Conservation (phyloP, 164 flowering plant species). For the Warburgia ugandensis region DNA sequence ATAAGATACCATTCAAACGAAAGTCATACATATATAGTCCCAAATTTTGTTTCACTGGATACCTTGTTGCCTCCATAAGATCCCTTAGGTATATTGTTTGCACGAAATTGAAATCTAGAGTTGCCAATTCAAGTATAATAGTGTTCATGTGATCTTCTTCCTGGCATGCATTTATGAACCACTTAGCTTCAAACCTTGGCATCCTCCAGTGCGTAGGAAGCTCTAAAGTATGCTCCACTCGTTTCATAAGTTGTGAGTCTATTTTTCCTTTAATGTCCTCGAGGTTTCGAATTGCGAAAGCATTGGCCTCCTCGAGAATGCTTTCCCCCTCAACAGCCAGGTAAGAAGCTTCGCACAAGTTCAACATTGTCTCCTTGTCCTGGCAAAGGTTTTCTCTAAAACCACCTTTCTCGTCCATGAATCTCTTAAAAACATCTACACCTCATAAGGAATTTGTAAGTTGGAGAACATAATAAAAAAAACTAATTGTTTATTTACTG, state of each 20-base stretch:
- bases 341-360: conserved; percentile 25
- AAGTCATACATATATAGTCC: no score
- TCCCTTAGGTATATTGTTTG: conserved; percentile 17
- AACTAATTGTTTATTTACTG: not conserved
- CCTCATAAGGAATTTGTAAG: not conserved
- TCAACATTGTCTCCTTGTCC: conserved; percentile 13
- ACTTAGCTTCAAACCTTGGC: conserved; percentile 17
- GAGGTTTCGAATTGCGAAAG: conserved; percentile 9
- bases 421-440: conserved; percentile 16
- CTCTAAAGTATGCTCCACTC: conserved; percentile 20
- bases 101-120: conserved; percentile 13
- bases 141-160: conserved; percentile 7
- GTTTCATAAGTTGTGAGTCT: not conserved
- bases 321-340: conserved; percentile 12
- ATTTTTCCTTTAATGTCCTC: not conserved
- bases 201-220: conserved; percentile 23
- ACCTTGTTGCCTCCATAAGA: conserved; percentile 10
- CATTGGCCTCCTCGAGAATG: conserved; percentile 12
- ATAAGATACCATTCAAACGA: no score
- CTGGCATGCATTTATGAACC: conserved; percentile 22
- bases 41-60: no score
- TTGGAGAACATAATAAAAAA: not conserved
- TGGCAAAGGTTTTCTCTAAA: conserved; percentile 1
- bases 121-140: conserved; percentile 16
- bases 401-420: conserved; percentile 2